Evolutionary conservation across 2,329 filamentous ascomycete species (phyloP), one percentile per base, ranked within the genome.

Genomic region (Pestalotiopsis sp.): DNA sequence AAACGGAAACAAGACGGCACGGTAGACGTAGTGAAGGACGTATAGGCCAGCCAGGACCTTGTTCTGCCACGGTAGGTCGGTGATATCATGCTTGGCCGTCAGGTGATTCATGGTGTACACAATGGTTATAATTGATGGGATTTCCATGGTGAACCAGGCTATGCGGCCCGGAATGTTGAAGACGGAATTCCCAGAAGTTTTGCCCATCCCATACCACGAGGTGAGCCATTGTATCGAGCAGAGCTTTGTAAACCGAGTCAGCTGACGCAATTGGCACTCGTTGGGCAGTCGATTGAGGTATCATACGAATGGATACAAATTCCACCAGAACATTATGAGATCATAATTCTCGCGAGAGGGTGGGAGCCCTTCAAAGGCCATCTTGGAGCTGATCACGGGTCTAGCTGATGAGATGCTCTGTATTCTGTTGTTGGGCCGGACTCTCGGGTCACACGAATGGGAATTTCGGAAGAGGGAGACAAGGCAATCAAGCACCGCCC

Each of bases 131-230:
- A 94, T 91, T 17, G 93, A 94, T 0, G 93, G 90, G 14, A 88
- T 83, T 80, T 99, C 96, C 94, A 98, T 98, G 2, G 90, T 88
- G 68, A 92, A 86, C 96, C 96, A 99, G 69, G 90, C 94, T 71
- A 93, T 83, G 74, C 93, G 93, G 70, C 96, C 96, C 1, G 95
- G 93, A n/a, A 98, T 80, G 81, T 99, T 99, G 78, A 96, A 84
- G 13, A 83, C 83, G 74, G 92, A 94, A 3, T 85, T 77, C 20
- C 90, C 86, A 3, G 94, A 97, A 2, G 95, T 97, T 82, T 98
- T 98, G 79, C 96, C 96, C 84, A 95, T 94, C 65, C 93, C 93
- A 79, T 98, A 96, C 87, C 89, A 97, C 67, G 89, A 87, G n/a
- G 86, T 82, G 68, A 91, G 69, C 91, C 92, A 97, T 89, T 97